These are phyloP conservation scores for Plasmodium inui DNA, from an alignment of 169 alveolate genomes.

Conservation along the genomic window DNA sequence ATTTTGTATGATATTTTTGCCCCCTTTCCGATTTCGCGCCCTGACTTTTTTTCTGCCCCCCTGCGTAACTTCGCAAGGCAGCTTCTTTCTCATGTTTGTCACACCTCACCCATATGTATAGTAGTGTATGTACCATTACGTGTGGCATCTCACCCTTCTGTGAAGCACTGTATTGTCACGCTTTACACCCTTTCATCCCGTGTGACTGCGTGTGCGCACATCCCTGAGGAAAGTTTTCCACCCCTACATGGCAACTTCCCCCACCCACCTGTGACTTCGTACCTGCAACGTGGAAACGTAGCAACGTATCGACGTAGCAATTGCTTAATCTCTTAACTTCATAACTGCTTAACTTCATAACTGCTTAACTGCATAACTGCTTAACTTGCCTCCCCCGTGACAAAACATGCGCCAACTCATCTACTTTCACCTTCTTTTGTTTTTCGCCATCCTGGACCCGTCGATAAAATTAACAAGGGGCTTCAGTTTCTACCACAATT, in stretches of 20 bases:
- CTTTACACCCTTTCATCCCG: not conserved
- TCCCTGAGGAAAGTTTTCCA: not conserved
- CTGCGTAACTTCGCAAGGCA: not conserved
- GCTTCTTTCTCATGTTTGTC: not conserved
- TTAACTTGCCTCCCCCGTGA: not conserved
- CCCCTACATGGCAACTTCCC: not conserved
- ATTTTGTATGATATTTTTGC: not conserved
- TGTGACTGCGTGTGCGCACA: not conserved
- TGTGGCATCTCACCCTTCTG: not conserved
- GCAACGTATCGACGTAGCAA: no score
- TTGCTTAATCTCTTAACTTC: not conserved
- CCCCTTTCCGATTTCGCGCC: not conserved
- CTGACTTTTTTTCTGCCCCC: not conserved
- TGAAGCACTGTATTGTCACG: not conserved
- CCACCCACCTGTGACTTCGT: not conserved
- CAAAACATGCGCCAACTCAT: constrained; percentile 23
- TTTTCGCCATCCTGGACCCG: constrained; percentile 15
- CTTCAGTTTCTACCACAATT: constrained; percentile 34
- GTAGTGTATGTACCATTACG: not conserved
- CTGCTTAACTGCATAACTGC: not conserved
- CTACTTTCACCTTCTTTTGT: constrained; percentile 19
- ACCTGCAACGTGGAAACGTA: not conserved
- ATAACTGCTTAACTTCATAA: not conserved
- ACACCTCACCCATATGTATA: not conserved
- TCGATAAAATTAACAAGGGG: constrained; percentile 38